Evolutionary conservation across 2,329 filamentous ascomycete species (phyloP).

Genomic region (Leptodontidium sp.): DNA sequence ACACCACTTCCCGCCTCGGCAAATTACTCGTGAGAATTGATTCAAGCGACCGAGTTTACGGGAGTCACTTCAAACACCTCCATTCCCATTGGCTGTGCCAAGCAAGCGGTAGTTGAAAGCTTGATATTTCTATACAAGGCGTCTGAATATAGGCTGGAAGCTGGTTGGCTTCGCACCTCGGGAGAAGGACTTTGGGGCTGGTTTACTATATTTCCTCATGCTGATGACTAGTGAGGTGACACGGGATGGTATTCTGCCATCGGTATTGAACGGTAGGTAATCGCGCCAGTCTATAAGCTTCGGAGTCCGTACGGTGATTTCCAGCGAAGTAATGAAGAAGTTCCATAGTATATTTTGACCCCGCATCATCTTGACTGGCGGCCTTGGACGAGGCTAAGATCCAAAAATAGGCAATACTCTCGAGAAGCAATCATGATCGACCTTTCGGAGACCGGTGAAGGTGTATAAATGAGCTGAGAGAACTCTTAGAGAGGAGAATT

Average conservation of each 20-base stretch:
- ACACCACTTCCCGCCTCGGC: not conserved
- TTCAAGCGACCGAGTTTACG: not conserved
- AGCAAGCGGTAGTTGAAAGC: not conserved
- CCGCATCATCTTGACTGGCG: not conserved
- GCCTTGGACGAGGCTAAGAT: slow-evolving; percentile 1
- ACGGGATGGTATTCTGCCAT: not conserved
- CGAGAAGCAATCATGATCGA: not conserved
- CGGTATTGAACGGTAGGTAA: not conserved
- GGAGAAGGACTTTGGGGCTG: not conserved
- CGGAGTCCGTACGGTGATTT: not conserved
- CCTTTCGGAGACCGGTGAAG: not conserved
- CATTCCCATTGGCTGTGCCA: not conserved
- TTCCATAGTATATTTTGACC: slow-evolving; percentile 2
- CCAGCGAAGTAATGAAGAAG: not conserved
- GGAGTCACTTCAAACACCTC: not conserved
- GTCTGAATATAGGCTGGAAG: not conserved
- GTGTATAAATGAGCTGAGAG: not conserved
- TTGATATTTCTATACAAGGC: not conserved
- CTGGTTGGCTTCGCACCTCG: not conserved
- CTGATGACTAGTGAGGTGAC: not conserved
- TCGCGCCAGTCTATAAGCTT: not conserved
- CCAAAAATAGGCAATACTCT: slow-evolving; percentile 9
- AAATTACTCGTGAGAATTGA: not conserved
- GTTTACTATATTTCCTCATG: not conserved
- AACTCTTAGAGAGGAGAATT: not conserved